These are phyloP conservation scores for Xylariales sp. DNA, from an alignment of 2,329 filamentous ascomycete species.

Conservation along the genomic window DNA sequence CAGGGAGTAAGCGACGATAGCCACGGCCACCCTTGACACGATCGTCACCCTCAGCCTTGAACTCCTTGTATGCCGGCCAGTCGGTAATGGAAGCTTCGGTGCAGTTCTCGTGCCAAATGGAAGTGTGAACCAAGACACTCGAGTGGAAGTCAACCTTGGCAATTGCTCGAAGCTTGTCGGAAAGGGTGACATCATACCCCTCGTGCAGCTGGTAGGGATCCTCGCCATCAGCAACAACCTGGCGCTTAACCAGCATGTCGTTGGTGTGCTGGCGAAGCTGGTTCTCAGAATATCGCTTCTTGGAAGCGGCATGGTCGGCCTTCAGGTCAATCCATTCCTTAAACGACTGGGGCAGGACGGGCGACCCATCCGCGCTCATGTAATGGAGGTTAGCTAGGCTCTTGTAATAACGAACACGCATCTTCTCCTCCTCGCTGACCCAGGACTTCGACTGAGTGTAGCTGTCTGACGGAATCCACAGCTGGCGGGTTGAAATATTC, in stretches of 20 bases:
- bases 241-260: neutral
- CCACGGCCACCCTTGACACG: constrained; percentile 3
- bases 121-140: neutral
- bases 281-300: neutral
- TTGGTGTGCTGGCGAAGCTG: neutral
- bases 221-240: neutral
- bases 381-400: constrained; percentile 30
- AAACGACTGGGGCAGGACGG: constrained; percentile 31
- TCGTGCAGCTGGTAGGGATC: neutral
- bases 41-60: constrained; percentile 6
- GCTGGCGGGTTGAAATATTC: neutral
- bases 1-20: constrained; percentile 8
- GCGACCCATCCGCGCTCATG: constrained; percentile 31
- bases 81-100: constrained; percentile 1
- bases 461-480: neutral
- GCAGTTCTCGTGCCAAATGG: constrained; percentile 12
- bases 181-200: neutral
- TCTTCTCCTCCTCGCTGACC: constrained; percentile 30
- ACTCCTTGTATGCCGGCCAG: constrained; percentile 14
- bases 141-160: neutral
- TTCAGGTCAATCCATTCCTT: constrained; percentile 19
- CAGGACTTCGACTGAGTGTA: constrained; percentile 17
- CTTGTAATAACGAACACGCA: constrained; percentile 30
- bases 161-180: neutral
- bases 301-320: neutral